Evolutionary conservation across 306 rosid genomes (phyloP).

Genomic region (Senna siamea): DNA sequence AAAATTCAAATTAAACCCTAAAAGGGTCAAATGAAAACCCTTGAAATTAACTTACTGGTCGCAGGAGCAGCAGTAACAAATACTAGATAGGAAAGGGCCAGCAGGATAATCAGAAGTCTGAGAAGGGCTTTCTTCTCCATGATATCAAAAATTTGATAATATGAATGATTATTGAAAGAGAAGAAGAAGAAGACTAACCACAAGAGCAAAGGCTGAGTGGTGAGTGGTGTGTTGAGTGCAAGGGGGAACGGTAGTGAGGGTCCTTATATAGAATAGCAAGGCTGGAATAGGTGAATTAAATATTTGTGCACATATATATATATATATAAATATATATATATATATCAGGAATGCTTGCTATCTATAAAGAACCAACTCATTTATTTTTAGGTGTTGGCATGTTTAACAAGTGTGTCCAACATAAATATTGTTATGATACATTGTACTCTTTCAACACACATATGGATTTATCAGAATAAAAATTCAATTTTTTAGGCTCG

Average conservation of each 20-base stretch:
- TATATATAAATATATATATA: too few relatives aligned
- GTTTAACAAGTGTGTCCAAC: too few relatives aligned
- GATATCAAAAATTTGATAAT: not conserved
- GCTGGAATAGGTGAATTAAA: slow-evolving; percentile 29
- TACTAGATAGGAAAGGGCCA: slow-evolving; percentile 35
- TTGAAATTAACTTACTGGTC: slow-evolving; percentile 41
- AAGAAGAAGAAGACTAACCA: not conserved
- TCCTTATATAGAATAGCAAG: slow-evolving; percentile 36
- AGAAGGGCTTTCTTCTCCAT: slow-evolving; percentile 47
- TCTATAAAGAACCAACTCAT: too few relatives aligned
- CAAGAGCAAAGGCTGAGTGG: slow-evolving; percentile 9
- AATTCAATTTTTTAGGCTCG: too few relatives aligned
- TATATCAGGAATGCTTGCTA: too few relatives aligned
- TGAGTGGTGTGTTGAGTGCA: slow-evolving; percentile 28
- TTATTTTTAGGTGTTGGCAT: too few relatives aligned
- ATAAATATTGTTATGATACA: too few relatives aligned
- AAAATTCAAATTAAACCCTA: slow-evolving; percentile 34
- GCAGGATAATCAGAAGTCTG: slow-evolving; percentile 33
- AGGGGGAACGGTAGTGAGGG: slow-evolving; percentile 30
- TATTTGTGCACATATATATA: not conserved
- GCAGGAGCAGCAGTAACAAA: slow-evolving; percentile 41
- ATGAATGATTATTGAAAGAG: slow-evolving; percentile 4
- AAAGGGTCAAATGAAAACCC: slow-evolving; percentile 9
- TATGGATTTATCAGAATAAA: too few relatives aligned
- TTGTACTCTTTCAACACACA: too few relatives aligned